phyloP scores from a whole-genome alignment of 1,139 yeast genomes.

The Dujonia santamariae region DNA sequence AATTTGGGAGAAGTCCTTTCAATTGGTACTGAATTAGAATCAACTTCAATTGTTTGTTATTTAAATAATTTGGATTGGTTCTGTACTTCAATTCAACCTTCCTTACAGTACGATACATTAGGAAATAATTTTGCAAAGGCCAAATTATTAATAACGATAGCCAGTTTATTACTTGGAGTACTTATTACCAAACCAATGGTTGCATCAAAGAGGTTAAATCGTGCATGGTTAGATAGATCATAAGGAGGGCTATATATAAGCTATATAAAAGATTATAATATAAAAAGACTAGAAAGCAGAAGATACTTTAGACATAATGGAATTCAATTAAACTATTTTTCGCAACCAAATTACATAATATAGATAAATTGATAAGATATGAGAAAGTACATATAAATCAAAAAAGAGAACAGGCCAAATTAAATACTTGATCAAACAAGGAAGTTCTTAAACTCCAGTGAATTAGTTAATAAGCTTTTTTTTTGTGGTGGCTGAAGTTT shows the following conservation, averaged over 20 bases:
- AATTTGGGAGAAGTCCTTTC: slow-evolving; percentile 36
- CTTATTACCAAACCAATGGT: slow-evolving; percentile 59
- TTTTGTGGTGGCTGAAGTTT: no score
- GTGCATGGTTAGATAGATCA: slow-evolving; percentile 27
- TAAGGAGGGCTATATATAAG: no score
- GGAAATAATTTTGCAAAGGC: slow-evolving; percentile 63
- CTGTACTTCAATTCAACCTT: slow-evolving; percentile 77
- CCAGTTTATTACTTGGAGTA: slow-evolving; percentile 43
- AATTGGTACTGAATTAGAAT: slow-evolving; percentile 71
- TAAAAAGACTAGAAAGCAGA: no score
- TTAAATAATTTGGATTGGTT: slow-evolving; percentile 64
- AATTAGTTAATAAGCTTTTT: no score
- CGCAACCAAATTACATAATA: slow-evolving; percentile 1
- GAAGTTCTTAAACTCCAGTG: no score
- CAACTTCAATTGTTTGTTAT: slow-evolving; percentile 71
- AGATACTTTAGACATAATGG: no score
- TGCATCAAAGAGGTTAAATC: slow-evolving; percentile 41
- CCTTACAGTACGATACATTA: slow-evolving; percentile 78
- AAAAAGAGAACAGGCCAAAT: no score
- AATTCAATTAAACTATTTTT: neutral
- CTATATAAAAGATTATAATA: no score
- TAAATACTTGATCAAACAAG: no score
- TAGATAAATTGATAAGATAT: no score
- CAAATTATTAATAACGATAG: slow-evolving; percentile 62
- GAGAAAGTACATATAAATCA: no score